phyloP scores from a whole-genome alignment of 495 filamentous ascomycete species.

The Parathielavia appendiculata region DNA sequence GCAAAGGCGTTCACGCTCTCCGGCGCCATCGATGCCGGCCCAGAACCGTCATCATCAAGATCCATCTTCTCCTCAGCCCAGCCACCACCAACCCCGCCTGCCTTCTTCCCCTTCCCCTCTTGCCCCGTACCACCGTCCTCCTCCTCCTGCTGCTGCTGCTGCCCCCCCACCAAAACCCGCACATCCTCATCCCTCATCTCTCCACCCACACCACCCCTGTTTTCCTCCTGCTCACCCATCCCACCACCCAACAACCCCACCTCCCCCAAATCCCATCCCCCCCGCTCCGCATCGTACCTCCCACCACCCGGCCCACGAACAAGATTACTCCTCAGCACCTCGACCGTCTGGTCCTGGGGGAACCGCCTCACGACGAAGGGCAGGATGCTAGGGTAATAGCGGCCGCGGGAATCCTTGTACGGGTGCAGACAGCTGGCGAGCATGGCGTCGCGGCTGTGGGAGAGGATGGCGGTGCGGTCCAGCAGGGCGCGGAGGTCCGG shows the following conservation, averaged over 20 bases:
- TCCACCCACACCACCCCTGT: constrained; percentile 22
- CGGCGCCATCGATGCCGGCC: background rate
- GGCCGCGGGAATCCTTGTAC: constrained; percentile 52
- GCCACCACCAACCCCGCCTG: constrained; percentile 14
- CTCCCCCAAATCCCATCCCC: constrained; percentile 28
- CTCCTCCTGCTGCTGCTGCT: constrained; percentile 2
- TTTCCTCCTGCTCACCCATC: background rate
- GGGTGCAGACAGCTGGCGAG: constrained; percentile 76
- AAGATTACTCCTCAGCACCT: constrained; percentile 57
- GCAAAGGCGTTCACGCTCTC: constrained; percentile 20
- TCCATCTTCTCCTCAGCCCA: constrained; percentile 13
- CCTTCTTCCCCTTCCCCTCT: constrained; percentile 24
- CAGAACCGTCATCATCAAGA: constrained; percentile 1
- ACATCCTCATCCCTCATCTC: constrained; percentile 41
- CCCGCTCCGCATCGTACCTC: constrained; percentile 34
- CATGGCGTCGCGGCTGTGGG: constrained; percentile 60
- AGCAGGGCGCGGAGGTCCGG: constrained; percentile 62
- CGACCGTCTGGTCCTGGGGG: constrained; percentile 57
- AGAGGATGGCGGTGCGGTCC: constrained; percentile 72
- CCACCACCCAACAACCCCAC: constrained; percentile 3
- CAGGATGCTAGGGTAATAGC: constrained; percentile 62
- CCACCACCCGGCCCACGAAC: constrained; percentile 14
- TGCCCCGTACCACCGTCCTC: background rate
- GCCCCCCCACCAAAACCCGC: constrained; percentile 14
- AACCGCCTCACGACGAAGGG: constrained; percentile 65